A percentile compares a stretch with the other conserved stretches of the same genome.
These are phyloP conservation scores for Colletotrichum siamense DNA, from an alignment of 2,329 filamentous ascomycete species.

Conservation along the genomic window DNA sequence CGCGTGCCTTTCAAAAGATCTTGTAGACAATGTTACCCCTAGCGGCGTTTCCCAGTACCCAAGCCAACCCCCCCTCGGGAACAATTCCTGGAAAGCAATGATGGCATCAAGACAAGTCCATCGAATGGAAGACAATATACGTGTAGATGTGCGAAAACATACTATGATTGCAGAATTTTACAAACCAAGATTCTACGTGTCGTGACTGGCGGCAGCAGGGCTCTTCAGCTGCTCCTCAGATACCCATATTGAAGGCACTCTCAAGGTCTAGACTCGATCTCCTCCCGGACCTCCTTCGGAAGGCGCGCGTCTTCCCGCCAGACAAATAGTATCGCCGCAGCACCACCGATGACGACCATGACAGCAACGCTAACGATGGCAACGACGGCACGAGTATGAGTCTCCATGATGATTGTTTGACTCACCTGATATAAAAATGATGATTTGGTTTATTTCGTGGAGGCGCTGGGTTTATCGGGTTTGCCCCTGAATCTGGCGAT, in stretches of 20 bases:
- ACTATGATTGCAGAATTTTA: no score
- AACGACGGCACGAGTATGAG: neutral
- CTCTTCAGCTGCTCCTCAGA: no score
- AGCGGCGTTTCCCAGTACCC: no score
- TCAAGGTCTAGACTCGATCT: neutral
- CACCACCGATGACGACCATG: neutral
- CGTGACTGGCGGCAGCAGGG: no score
- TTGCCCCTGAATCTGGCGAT: neutral
- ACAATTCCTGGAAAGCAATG: no score
- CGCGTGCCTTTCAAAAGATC: neutral
- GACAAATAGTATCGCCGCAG: neutral
- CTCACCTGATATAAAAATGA: neutral
- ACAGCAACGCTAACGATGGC: neutral
- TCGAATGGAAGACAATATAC: no score
- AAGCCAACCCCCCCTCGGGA: no score
- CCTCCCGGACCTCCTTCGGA: neutral
- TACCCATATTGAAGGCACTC: no score
- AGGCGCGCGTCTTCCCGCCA: neutral
- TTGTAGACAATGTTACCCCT: no score
- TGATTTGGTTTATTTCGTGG: neutral
- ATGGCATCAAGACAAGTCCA: no score
- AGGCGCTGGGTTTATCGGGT: rapidly evolving
- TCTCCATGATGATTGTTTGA: neutral
- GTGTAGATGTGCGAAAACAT: no score
- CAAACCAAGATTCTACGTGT: no score